Evolutionary conservation across 768 basidiomycete genomes (phyloP), one percentile per base, ranked within the genome.

Genomic region (Suillus paluster): DNA sequence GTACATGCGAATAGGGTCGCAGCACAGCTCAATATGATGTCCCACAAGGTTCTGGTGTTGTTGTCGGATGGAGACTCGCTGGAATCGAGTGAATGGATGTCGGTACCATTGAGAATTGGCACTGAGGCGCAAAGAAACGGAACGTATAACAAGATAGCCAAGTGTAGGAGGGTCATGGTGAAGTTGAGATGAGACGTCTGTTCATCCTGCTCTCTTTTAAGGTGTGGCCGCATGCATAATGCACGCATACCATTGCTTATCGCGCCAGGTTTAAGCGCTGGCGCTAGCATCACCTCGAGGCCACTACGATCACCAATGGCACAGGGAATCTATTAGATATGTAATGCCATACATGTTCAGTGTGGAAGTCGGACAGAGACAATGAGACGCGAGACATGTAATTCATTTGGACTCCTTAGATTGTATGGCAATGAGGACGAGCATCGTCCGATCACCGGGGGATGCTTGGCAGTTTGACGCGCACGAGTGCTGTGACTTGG

Each of bases 1-100:
- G 67, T 70, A 61, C 75, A 76, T 0, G 66, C 59, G 25, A 76
- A 70, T 3, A 75, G 63, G 2, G 75, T 73, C 17, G 63, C 58
- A n/a, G 73, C 38, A 54, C 73, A 75, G 53, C 72, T 69, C 66
- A 64, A 64, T 19, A 72, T 33, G 2, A 75, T 73, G 9, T 64
- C 45, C 59, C 65, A 64, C 3, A 61, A 23, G 7, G 57, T 63
- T 59, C 65, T 48, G 58, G 64, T 19, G 44, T 65, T 21, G 56
- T 53, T 2, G 36, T 5, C 11, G 38, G 33, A 23, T 53, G 34
- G 14, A 14, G 8, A 53, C 14, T 53, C 2, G 4, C 4, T 53
- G 52, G 4, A 3, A 23, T 23, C 8, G 14, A 53, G 34, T 15
- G 52, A 15, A 10, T 8, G 34, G 34, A 21, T 36, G 3, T 14